Evolutionary conservation across 305 asterid genomes (phyloP), one percentile per base, ranked within the genome.

Genomic region (Nicotiana rustica): DNA sequence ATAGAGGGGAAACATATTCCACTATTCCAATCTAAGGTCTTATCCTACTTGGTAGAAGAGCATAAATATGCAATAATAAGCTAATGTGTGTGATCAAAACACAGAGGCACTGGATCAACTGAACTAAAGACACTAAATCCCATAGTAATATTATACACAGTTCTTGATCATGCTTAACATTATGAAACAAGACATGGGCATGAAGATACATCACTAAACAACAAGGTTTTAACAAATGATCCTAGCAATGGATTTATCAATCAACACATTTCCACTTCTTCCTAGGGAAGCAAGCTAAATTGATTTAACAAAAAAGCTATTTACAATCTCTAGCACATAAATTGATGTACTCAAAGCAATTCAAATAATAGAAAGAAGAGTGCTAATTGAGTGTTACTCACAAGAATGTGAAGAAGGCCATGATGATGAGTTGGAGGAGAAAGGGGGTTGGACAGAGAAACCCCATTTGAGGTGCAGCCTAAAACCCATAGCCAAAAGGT

Each of bases 391-490:
- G 62, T 8, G 12, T 44, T 19, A 83, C 94, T 89, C 81, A 92
- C 96, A 86, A 14, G 94, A 83, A 85, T 81, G 84, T 29, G 92
- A 89, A 36, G 90, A 88, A 76, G 93, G 93, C 85, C 85, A 86
- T 38, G 91, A 86, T 17, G 97, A 88, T 33, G 94, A 82, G n/a
- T 84, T 88, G 21, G 96, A 73, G 87, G 95, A 81, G 85, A 88
- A 88, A 84, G 93, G 88, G 82, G 95, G 89, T 19, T 91, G 94
- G 65, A 90, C 83, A 60, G 93, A 91, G 77, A 90, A 91, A 79
- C 91, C 82, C 97, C 94, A 94, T 84, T 90, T 94, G 84, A 91
- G 86, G 84, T 88, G 83, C 36, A 93, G 88, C 88, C 97, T 89
- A 81, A 92, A 89, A 84, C 96, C 98, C 96, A 91, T 90, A 15